Base-by-base conservation (phyloP, 768 basidiomycete genomes). In the Russula olivacea region DNA sequence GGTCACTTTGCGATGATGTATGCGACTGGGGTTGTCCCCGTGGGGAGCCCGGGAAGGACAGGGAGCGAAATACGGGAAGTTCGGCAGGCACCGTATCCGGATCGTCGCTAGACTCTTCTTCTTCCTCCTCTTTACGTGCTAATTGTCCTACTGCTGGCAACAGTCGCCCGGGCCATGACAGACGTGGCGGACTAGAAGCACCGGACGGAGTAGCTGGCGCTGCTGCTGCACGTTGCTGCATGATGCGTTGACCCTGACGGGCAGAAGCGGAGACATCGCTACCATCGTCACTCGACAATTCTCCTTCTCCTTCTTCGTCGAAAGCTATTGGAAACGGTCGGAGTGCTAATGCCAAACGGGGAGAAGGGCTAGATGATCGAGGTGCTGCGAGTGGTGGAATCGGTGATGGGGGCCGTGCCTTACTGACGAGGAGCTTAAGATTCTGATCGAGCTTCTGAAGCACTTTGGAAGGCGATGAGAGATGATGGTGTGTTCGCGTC, bases 241-340 rank as follows among this genome's bases (percentile, higher is more conserved):
- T 15, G 15, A 14, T 17, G 7, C 21, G 41, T 12, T 12, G 36
- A 4, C 12, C 43, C 15, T 12, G 55, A 14, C 36, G 23, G 7
- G 15, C 11, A 28, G 7, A 51, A 17, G 15, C 32, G 25, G 2
- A 5, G 0, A 50, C 38, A 30, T 50, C 38, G 14, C 17, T 10
- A 25, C 47, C 63, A 28, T 28, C 28, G 1, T 55, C 63, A 23
- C 47, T 55, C 19, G 40, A 50, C 41, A 47, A 50, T 49, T 50
- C 63, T 55, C 30, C 58, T 36, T 60, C n/a, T n/a, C n/a, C n/a
- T n/a, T n/a, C n/a, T n/a, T n/a, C n/a, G n/a, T n/a, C 63, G 11
- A 64, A 60, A 30, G 63, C 59, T 3, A 64, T 38, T 1, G 63
- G 63, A 54, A 60, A 60, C 23, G 63, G 59, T 47, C 45, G 52